Evolutionary conservation across 2,329 filamentous ascomycete genomes (phyloP).

Genomic region (Balansia obtecta): DNA sequence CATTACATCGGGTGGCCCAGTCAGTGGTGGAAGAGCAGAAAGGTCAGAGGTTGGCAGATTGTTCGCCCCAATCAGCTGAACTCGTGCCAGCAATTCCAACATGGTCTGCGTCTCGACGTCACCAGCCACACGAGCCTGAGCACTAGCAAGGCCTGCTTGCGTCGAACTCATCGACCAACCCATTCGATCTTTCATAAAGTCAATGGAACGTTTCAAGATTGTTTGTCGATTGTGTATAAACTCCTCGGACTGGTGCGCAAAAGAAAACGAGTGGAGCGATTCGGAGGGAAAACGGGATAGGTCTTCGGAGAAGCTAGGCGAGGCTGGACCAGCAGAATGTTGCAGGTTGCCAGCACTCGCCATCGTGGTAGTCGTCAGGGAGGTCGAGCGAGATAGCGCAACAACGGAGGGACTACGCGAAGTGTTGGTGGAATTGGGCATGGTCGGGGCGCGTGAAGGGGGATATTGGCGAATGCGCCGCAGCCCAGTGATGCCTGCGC

Average conservation of each 20-base stretch:
- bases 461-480: conserved; percentile 80
- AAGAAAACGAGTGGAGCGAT: conserved; percentile 95
- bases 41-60: conserved; percentile 40
- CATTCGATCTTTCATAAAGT: conserved; percentile 90
- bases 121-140: conserved; percentile 69
- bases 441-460: conserved; percentile 48
- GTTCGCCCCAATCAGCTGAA: conserved; percentile 63
- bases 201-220: conserved; percentile 82
- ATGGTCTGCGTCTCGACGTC: conserved; percentile 82
- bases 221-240: conserved; percentile 84
- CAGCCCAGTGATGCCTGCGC: conserved; percentile 72
- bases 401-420: conserved; percentile 47
- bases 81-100: conserved; percentile 75
- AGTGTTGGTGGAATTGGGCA: conserved; percentile 49
- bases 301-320: conserved; percentile 75
- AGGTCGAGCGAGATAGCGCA: conserved; percentile 52
- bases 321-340: conserved; percentile 49
- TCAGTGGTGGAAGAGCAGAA: conserved; percentile 48
- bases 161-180: conserved; percentile 58
- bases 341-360: conserved; percentile 42
- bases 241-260: conserved; percentile 90
- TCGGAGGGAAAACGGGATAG: conserved; percentile 87
- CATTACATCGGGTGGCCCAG: conserved; percentile 62
- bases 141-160: conserved; percentile 65
- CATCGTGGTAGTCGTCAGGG: conserved; percentile 56